phyloP scores from a whole-genome alignment of 768 basidiomycete genomes.

The Auricularia sp. region DNA sequence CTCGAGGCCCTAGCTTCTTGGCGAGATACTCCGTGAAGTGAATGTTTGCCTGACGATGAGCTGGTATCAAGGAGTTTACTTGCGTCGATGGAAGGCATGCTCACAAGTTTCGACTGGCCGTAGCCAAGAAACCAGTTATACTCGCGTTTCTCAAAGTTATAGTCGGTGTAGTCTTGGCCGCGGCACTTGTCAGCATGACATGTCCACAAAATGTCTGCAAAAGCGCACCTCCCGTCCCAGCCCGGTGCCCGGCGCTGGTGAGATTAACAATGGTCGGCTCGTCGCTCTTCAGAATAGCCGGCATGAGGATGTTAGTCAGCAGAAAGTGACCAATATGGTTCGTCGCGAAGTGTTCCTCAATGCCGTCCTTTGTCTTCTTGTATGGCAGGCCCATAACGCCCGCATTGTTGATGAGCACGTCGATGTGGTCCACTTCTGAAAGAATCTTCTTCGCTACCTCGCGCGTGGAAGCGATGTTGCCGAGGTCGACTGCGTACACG shows the following conservation, averaged over 20 bases:
- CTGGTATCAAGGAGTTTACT: neutral
- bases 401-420: neutral
- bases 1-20: neutral
- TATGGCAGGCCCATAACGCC: neutral
- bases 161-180: neutral
- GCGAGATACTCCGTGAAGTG: neutral
- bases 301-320: neutral
- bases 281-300: neutral
- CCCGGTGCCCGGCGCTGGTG: neutral
- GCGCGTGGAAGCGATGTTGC: neutral
- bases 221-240: neutral
- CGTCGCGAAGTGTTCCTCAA: neutral
- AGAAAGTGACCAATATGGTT: constrained; percentile 1
- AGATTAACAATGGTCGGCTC: neutral
- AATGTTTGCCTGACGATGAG: neutral
- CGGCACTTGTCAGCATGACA: neutral
- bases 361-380: neutral
- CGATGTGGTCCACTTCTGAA: neutral
- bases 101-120: neutral
- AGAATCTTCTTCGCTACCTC: neutral
- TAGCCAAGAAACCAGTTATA: neutral
- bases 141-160: neutral
- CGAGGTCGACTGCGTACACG: neutral
- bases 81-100: neutral
- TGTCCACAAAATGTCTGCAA: neutral